phyloP scores from a whole-genome alignment of 129 eudicot genomes.

The Rutidosis leptorrhynchoides region DNA sequence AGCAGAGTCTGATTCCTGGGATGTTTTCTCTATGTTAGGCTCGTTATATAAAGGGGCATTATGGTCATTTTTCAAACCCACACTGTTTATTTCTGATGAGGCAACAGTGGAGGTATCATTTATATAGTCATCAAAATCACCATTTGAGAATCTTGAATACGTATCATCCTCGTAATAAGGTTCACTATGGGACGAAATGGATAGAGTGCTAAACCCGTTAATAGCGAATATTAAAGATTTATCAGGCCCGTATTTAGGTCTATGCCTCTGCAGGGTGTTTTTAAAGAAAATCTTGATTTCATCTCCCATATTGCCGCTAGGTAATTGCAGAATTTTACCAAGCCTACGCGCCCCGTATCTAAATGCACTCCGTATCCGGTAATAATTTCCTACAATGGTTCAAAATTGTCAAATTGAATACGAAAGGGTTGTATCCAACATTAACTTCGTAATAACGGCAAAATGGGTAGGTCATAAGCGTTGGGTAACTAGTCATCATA shows the following conservation, averaged over 20 bases:
- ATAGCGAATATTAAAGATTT: conserved; percentile 26
- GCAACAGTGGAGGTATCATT: conserved; percentile 25
- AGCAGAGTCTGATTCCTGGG: no score
- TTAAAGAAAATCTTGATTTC: conserved; percentile 58
- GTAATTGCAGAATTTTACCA: conserved; percentile 52
- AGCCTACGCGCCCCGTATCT: conserved; percentile 81
- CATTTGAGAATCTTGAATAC: conserved; percentile 36
- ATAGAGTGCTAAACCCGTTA: conserved; percentile 22
- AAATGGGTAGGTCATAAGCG: neutral
- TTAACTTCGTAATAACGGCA: neutral
- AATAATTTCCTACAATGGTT: conserved; percentile 54
- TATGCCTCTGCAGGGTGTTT: conserved; percentile 68
- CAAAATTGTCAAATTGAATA: conserved; percentile 5
- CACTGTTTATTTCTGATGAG: conserved; percentile 9
- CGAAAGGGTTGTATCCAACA: neutral
- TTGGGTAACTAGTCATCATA: neutral
- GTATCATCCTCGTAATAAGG: conserved; percentile 44
- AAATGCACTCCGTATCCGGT: conserved; percentile 80
- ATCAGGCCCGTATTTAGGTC: conserved; percentile 31
- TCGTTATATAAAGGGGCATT: conserved; percentile 2
- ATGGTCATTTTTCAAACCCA: conserved; percentile 16
- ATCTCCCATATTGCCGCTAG: conserved; percentile 40
- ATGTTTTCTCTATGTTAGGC: no score
- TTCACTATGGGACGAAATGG: conserved; percentile 40
- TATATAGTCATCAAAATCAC: conserved; percentile 44